Base-by-base conservation (phyloP, 1,284 basidiomycete genomes). In the Sporisorium scitamineum region DNA sequence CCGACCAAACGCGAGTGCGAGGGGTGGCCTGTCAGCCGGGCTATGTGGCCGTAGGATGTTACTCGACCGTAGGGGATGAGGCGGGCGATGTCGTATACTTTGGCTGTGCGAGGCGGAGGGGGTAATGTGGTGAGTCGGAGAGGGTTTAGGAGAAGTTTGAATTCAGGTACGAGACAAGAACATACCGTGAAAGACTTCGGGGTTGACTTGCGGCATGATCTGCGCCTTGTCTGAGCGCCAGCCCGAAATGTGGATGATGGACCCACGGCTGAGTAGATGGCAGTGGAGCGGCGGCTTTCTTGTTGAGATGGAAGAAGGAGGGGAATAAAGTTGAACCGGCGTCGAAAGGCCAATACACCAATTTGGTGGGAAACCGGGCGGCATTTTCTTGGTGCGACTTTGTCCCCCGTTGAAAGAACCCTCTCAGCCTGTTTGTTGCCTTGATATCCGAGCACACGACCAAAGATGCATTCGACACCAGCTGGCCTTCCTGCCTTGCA, bases 31-130 rank as follows among this genome's bases (percentile, higher is more conserved):
- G 76, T 60, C 10, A 84, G 73, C 41, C 75, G 66, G 0, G 83
- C 83, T 37, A 84, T 82, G 58, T 83, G 81, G 22, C 80, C 83
- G 62, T 84, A 84, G 16, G 79, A 78, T n/a, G 83, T 83, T 3
- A 84, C 83, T 20, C 60, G 70, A 5, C 82, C 82, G 24, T 44
- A 22, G 1, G 82, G 82, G 31, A 84, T 83, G 24, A 72, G 61
- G 13, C 80, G 70, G 11, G 69, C 67, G 32, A 81, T 71, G 47
- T 82, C 81, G 63, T 84, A 84, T 3, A 82, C 80, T 44, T 71
- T 70, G 41, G 81, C 82, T 82, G 66, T 9, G 26, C 14, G 45
- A 5, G n/a, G 27, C n/a, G 26, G 14, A 34, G 13, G 20, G 31
- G 26, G 29, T 27, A 29, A 13, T 2, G 31, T 6, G 18, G 51